Evolutionary conservation across 1,284 basidiomycete species (phyloP), one percentile per base, ranked within the genome.

Genomic region (Ustilago trichophora): DNA sequence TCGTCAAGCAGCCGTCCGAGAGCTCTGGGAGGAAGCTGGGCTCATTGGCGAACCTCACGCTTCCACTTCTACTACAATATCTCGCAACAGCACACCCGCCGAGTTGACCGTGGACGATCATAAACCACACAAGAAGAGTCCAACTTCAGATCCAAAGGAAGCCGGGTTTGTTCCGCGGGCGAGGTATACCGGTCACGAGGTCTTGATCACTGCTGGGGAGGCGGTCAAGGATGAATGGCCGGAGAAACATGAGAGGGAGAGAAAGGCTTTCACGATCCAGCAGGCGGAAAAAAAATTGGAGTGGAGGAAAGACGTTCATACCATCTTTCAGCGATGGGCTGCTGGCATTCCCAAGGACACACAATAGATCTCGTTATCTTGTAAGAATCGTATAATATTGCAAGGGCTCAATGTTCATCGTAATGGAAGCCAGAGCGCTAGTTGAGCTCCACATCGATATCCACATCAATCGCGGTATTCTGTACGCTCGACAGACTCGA

Each of bases 11-110:
- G 78, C 78, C 2, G 31, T 58, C 5, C 48, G 78, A 22, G 78
- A 80, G 53, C 40, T 79, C 6, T 75, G 71, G 68, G 78, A 80
- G 48, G 78, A 80, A 62, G 60, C 60, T 9, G 66, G 66, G 9
- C 38, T 65, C 24, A 13, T 55, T 16, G 64, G 42, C 27, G 16
- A 37, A 15, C n/a, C n/a, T n/a, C n/a, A n/a, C n/a, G n/a, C n/a
- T n/a, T 4, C 47, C n/a, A 34, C 45, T 10, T 6, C 11, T 2
- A 24, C 49, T 9, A 34, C 9, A 6, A 25, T 41, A 18, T 21
- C 57, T 16, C 62, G 52, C 7, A n/a, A 21, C 32, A 49, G 22
- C 12, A 15, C 38, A n/a, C n/a, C n/a, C 13, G 33, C 16, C 3
- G n/a, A 42, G 11, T 21, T 63, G 19, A 36, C 29, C 0, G 21